These are phyloP conservation scores for Athelia psychrophila DNA, from an alignment of 1,284 basidiomycete genomes.

Conservation along the genomic window DNA sequence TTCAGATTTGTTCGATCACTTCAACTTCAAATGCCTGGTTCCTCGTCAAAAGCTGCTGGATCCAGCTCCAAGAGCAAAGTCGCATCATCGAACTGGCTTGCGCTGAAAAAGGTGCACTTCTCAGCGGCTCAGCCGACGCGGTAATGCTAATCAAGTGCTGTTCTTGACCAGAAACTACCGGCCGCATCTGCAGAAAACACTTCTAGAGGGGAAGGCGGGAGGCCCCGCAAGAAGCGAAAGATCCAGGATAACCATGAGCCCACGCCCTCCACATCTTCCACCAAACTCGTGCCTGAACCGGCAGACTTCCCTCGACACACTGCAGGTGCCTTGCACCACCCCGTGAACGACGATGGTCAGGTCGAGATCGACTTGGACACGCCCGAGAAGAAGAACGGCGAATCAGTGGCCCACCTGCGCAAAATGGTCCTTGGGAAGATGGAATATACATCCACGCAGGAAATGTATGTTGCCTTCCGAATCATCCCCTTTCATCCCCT, in stretches of 20 bases:
- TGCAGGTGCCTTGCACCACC: not conserved
- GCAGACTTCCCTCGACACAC: not conserved
- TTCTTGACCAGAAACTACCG: slow-evolving; percentile 1
- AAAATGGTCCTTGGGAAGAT: slow-evolving; percentile 51
- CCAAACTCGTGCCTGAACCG: not conserved
- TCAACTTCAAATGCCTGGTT: not conserved
- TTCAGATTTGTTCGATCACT: slow-evolving; percentile 3
- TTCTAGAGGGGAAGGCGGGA: not conserved
- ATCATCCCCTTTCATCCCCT: slow-evolving; percentile 3
- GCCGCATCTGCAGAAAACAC: slow-evolving; percentile 8
- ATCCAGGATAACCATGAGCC: slow-evolving; percentile 12
- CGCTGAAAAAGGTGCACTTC: slow-evolving; percentile 41
- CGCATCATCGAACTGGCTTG: slow-evolving; percentile 50
- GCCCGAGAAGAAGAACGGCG: slow-evolving; percentile 37
- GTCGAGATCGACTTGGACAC: slow-evolving; percentile 15
- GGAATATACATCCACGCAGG: slow-evolving; percentile 37
- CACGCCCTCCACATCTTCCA: not conserved
- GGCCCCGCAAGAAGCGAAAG: slow-evolving; percentile 31
- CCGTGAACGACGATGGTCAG: not conserved
- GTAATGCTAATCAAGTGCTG: slow-evolving; percentile 5
- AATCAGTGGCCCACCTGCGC: slow-evolving; percentile 43
- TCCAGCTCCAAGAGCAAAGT: not conserved
- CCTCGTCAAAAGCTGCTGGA: no score
- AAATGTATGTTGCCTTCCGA: slow-evolving; percentile 36
- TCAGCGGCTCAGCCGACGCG: not conserved